Base-by-base conservation (phyloP, 2,329 filamentous ascomycete species). In the Penicillium olsonii region DNA sequence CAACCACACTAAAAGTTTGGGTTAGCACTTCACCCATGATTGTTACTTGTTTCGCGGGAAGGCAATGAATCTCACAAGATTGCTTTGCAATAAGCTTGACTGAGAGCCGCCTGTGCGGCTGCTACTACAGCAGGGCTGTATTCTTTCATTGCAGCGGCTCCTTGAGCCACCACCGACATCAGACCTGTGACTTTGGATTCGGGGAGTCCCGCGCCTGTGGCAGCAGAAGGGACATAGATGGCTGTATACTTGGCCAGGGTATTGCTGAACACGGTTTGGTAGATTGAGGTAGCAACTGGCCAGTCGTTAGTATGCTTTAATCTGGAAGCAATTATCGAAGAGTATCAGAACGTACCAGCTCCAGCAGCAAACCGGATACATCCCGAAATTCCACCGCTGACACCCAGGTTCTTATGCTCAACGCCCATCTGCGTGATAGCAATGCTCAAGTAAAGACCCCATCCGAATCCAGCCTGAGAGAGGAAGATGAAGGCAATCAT, bases 381-480 rank as follows among this genome's bases (percentile, higher is more conserved):
- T 18, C 75, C 75, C 5, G 69, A 67, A 10, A 76, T 65, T 40
- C 73, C 75, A 29, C 74, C 74, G 34, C 66, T 67, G 12, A 76
- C 70, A 12, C 77, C 77, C 0, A 79, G 67, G 41, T 78, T 74
- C 15, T 73, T 68, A 52, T 80, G 78, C 20, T 75, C 69, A 2
- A 76, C 75, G n/a, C 75, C 76, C 49, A 78, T 72, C 57, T 79
- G 77, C 5, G 73, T 75, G 52, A 76, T 73, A 2, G 76, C 74
- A 54, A 80, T 78, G 15, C 70, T 73, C 17, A 78, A 61, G 46
- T 78, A 77, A 47, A 76, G 68, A 3, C 71, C 75, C 71, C 74
- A 78, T 5, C 75, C 75, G 54, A 76, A 80, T 4, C 71, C 75
- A 11, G 68, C 64, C 56, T 75, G 66, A 5, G 69, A 69, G 14